Evolutionary conservation across 805 yeast genomes (phyloP), one percentile per base, ranked within the genome.

Genomic region (Metschnikowia koreensis): DNA sequence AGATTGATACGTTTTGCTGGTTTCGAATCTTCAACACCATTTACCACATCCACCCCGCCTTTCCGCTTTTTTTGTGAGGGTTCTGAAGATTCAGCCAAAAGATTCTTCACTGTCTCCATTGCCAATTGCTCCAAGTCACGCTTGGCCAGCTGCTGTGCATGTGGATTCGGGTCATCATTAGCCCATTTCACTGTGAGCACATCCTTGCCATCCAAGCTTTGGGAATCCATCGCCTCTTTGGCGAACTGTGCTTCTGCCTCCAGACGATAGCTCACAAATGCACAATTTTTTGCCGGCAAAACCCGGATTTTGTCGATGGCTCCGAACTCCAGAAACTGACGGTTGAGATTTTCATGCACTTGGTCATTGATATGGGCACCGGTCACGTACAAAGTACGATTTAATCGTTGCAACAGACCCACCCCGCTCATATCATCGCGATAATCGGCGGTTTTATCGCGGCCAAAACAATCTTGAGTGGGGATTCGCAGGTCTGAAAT

Each of bases 361-460:
- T 62, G 70, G 17, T 66, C 64, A 51, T 60, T 77, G 62, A 73
- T 66, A 38, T 66, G 79, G 16, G 65, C 75, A 57, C 81, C 82
- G 11, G 96, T 94, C 2, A 93, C 80, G 63, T 86, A 92, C 1
- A 93, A 66, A 0, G 97, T 90, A 48, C 83, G 70, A 64, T 91
- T 92, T n/a, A 74, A 73, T 37, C 75, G 70, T 58, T 80, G 76
- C 64, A 93, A 84, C 26, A 89, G 83, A 0, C 98, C 99, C 3
- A 91, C 86, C 34, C 99, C 99, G 29, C 87, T 83, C 97, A 91
- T 91, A 68, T 93, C 98, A 58, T 93, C 97, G 58, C 91, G 73
- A 61, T 89, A 89, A 44, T 83, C 87, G 1, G 87, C 75, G 56
- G 86, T 86, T 66, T 87, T 89, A 62, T 89, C 96, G 53, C 99